Evolutionary conservation across 805 yeast species (phyloP), one percentile per base, ranked within the genome.

Genomic region (Maudiozyma turicensis): DNA sequence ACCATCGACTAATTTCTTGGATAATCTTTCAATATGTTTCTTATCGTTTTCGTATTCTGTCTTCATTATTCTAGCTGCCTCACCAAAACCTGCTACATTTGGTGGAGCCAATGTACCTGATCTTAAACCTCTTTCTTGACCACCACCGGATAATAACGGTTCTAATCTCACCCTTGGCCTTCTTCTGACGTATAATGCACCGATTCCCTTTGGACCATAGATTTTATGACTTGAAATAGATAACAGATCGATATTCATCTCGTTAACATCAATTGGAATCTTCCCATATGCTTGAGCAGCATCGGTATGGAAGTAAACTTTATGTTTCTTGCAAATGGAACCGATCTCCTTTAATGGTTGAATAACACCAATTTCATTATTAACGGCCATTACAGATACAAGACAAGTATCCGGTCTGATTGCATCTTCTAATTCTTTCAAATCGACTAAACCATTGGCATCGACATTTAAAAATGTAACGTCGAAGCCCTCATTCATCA

Each of bases 41-140:
- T 73, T 72, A 65, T 93, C 99, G 55, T 79, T 81, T 29, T 71
- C 81, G 76, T 75, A 78, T 64, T 93, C 99, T 58, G 73, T 70
- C 48, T 66, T 67, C 77, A 88, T 84, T 52, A 93, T 68, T 63
- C 96, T 77, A 40, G 96, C 93, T 33, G 99, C 99, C 70, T 93
- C 98, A 53, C 99, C 99, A 66, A 93, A 88, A 0, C 99, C 99
- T 35, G 89, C 83, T 40, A 91, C 86, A 62, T 89, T 75, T 26
- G 98, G 95, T n/a, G 99, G 95, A 4, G 99, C 90, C 64, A 93
- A 76, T 31, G 99, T 93, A 52, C 99, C 99, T 5, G 96, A 86
- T 71, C 99, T 79, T 61, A 93, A 74, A 51, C 99, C 99, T 73
- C 99, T 84, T 72, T 93, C 99, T 72, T 93, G 99, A 47, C 99